Evolutionary conservation across 768 basidiomycete genomes (phyloP).

Genomic region (Clitopilus hobsonii): DNA sequence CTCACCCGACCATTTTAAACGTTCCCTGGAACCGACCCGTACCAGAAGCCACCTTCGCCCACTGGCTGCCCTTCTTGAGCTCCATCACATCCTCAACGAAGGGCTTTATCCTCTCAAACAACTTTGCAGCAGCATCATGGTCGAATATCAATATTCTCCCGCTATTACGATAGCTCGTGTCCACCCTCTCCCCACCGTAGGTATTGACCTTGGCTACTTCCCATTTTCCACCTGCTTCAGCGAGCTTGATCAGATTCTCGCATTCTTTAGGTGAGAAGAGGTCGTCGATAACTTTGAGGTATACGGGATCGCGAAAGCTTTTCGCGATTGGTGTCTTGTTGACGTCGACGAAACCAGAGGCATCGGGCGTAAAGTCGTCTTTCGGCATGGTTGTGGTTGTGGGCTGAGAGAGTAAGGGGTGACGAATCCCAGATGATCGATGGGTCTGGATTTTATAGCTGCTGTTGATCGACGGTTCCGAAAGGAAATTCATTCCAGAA

Average conservation of each 20-base stretch:
- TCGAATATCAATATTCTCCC: conserved; percentile 28
- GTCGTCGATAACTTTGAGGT: conserved; percentile 33
- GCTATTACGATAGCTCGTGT: conserved; percentile 30
- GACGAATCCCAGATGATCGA: background rate
- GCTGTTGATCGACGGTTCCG: background rate
- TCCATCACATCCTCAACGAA: conserved; percentile 27
- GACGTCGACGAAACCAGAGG: conserved; percentile 17
- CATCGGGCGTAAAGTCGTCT: background rate
- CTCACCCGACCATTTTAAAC: conserved; percentile 31
- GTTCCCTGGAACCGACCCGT: conserved; percentile 21
- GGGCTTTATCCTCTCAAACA: conserved; percentile 28
- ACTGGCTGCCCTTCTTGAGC: conserved; percentile 21
- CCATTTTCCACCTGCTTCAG: conserved; percentile 24
- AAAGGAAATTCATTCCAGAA: background rate
- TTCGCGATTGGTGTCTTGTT: conserved; percentile 21
- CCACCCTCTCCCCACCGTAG: conserved; percentile 16
- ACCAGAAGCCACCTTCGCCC: conserved; percentile 27
- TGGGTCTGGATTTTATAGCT: background rate
- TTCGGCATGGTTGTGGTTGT: background rate
- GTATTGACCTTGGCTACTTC: conserved; percentile 25
- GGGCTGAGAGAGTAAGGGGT: background rate
- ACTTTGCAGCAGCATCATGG: conserved; percentile 17
- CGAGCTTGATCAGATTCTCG: conserved; percentile 21
- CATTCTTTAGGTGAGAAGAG: conserved; percentile 34
- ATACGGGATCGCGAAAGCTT: conserved; percentile 23